Conservation (phyloP, 257 asterid species). For the Nicotiana obtusifolia region DNA sequence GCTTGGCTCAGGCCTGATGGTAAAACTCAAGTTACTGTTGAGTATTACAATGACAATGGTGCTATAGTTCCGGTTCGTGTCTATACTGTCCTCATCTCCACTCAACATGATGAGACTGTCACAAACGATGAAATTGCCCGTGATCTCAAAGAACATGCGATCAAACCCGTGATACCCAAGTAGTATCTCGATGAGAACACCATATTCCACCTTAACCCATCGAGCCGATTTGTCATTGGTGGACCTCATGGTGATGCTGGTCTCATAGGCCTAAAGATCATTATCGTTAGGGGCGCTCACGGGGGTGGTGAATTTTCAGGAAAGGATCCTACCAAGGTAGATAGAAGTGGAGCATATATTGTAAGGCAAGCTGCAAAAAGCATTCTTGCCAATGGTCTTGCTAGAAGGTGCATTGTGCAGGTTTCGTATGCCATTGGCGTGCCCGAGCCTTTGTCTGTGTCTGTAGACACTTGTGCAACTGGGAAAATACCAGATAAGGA, state of each 20-base stretch:
- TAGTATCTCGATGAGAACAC: not conserved
- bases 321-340: not conserved
- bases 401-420: not conserved
- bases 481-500: not conserved
- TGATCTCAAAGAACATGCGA: not conserved
- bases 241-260: not conserved
- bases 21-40: not conserved
- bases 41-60: not conserved
- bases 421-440: not conserved
- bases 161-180: not conserved
- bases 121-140: not conserved
- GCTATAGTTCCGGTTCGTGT: not conserved
- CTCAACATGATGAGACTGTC: not conserved
- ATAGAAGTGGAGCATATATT: not conserved
- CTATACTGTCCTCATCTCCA: not conserved
- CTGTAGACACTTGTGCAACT: not conserved
- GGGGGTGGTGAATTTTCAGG: not conserved
- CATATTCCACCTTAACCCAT: not conserved
- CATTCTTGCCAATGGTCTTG: not conserved
- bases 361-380: not conserved
- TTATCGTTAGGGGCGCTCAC: not conserved
- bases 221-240: not conserved
- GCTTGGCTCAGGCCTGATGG: not conserved
- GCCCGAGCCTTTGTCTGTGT: not conserved
- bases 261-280: not conserved